phyloP scores from a whole-genome alignment of 1,284 basidiomycete species.

The Blastosporella zonata region DNA sequence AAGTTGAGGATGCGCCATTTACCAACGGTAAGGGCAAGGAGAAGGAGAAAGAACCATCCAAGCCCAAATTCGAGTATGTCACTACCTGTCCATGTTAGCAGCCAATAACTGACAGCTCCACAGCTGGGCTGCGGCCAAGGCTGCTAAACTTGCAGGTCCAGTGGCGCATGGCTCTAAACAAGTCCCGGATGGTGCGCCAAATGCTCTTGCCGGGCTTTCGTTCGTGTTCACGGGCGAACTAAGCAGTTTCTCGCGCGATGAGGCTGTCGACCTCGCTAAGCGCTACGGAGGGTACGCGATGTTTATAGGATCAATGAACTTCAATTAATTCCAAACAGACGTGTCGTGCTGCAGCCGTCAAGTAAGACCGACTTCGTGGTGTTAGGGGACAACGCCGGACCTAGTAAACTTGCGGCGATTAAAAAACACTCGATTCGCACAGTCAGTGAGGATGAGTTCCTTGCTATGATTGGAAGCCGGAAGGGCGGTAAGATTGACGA shows the following conservation, averaged over 20 bases:
- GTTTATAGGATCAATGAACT: background rate
- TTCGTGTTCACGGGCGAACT: constrained; percentile 98
- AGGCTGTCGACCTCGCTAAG: constrained; percentile 86
- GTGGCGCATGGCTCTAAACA: constrained; percentile 77
- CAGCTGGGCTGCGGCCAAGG: constrained; percentile 66
- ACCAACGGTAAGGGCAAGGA: constrained; percentile 10
- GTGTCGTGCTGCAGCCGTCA: constrained; percentile 85
- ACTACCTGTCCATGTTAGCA: constrained; percentile 6
- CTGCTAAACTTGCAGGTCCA: constrained; percentile 70
- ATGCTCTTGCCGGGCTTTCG: constrained; percentile 84
- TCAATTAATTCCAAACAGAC: constrained; percentile 41
- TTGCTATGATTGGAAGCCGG: constrained; percentile 77
- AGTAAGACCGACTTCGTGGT: constrained; percentile 91
- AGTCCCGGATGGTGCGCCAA: constrained; percentile 75
- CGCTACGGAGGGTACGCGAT: constrained; percentile 81
- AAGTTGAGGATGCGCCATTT: background rate
- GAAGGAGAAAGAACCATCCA: constrained; percentile 19
- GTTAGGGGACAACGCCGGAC: constrained; percentile 85
- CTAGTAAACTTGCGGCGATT: constrained; percentile 83
- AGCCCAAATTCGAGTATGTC: constrained; percentile 26
- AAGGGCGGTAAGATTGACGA: constrained; percentile 62
- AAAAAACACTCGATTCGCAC: constrained; percentile 76
- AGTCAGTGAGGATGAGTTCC: constrained; percentile 85
- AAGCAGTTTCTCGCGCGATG: constrained; percentile 83
- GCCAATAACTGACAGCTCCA: background rate